Percentiles rank a stretch among this genome's conserved stretches.
phyloP scores from a whole-genome alignment of 345 rosid genomes.

The Firmiana major region DNA sequence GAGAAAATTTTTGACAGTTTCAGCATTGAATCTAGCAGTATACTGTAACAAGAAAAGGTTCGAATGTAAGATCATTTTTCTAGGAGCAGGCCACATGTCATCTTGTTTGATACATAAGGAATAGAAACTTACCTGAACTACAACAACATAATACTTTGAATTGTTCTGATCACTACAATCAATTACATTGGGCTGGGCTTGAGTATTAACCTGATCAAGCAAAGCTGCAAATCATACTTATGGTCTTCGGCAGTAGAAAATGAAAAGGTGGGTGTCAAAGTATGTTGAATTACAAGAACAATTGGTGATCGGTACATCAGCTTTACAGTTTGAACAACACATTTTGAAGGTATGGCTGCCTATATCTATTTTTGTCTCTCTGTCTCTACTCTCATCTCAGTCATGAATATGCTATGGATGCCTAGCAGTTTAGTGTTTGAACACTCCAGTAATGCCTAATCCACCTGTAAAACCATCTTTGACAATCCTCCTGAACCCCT shows the following conservation, averaged over 20 bases:
- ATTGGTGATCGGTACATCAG: neutral
- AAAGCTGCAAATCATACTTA: conserved; percentile 5
- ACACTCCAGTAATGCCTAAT: neutral
- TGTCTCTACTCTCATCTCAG: neutral
- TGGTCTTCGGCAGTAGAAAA: neutral
- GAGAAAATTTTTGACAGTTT: conserved; percentile 65
- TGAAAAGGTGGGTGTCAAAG: neutral
- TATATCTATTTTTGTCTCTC: neutral
- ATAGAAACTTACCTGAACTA: conserved; percentile 64
- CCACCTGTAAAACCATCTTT: neutral
- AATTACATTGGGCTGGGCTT: conserved; percentile 57
- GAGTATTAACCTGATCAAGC: conserved; percentile 65
- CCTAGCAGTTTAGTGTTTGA: neutral
- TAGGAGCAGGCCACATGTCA: neutral
- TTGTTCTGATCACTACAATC: conserved; percentile 78
- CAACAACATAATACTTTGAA: conserved; percentile 78
- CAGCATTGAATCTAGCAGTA: conserved; percentile 80
- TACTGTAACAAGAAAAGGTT: conserved; percentile 42
- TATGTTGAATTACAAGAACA: neutral
- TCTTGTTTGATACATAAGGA: neutral
- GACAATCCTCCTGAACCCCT: neutral
- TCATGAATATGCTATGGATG: neutral
- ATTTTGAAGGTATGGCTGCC: no score
- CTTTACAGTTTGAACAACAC: neutral
- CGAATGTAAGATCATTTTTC: conserved; percentile 5